Evolutionary conservation across 1,284 basidiomycete genomes (phyloP).

Genomic region (Athelia psychrophila): DNA sequence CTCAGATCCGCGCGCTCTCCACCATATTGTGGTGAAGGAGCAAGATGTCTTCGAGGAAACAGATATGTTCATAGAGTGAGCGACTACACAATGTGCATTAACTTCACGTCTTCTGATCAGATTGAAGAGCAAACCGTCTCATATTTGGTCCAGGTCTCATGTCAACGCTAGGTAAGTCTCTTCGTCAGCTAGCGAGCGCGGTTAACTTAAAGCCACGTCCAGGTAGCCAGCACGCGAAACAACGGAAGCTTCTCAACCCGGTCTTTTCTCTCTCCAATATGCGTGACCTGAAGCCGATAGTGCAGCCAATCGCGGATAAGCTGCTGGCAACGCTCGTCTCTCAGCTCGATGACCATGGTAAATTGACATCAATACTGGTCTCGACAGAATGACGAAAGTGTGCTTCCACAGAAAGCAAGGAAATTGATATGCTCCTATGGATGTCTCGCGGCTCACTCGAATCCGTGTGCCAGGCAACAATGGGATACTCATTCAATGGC

Average conservation of each 20-base stretch:
- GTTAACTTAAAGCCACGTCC: not conserved
- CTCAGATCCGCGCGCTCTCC: slow-evolving; percentile 14
- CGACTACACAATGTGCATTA: not conserved
- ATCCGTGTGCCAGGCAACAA: slow-evolving; percentile 36
- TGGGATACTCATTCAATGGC: slow-evolving; percentile 10
- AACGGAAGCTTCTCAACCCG: slow-evolving; percentile 48
- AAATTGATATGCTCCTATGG: slow-evolving; percentile 31
- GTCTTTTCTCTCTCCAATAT: slow-evolving; percentile 47
- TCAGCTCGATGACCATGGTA: not conserved
- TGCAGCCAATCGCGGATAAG: slow-evolving; percentile 43
- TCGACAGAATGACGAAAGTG: slow-evolving; percentile 3
- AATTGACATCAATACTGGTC: not conserved
- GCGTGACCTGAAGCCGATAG: slow-evolving; percentile 39
- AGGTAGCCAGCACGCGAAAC: slow-evolving; percentile 49
- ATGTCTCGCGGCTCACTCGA: slow-evolving; percentile 35
- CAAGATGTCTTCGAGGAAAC: slow-evolving; percentile 13
- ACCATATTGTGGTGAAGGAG: slow-evolving; percentile 16
- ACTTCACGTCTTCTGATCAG: not conserved
- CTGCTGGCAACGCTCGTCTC: slow-evolving; percentile 16
- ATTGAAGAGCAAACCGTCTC: not conserved
- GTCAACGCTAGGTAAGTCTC: not conserved
- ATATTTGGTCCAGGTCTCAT: not conserved
- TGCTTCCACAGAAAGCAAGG: slow-evolving; percentile 3
- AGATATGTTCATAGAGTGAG: not conserved
- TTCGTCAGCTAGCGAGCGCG: not conserved